Evolutionary conservation across 805 yeast species (phyloP).

Genomic region (Saccharomycodes ludwigii): DNA sequence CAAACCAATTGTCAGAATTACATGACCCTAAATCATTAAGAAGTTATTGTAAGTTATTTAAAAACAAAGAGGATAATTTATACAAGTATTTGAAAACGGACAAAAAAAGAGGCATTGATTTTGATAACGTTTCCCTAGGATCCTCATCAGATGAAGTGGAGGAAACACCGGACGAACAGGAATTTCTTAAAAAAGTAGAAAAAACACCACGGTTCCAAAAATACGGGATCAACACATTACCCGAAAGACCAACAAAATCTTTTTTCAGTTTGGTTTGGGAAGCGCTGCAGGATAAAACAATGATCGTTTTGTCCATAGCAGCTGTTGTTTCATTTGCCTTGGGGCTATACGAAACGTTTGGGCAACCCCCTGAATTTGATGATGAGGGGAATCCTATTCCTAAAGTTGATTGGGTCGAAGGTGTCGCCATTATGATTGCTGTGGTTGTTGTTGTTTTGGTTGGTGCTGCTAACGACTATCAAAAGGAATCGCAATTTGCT

Average conservation of each 20-base stretch:
- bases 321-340: slow-evolving; percentile 82
- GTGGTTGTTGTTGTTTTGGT: slow-evolving; percentile 82
- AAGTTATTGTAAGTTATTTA: slow-evolving; percentile 14
- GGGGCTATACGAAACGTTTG: slow-evolving; percentile 87
- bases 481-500: slow-evolving; percentile 88
- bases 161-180: slow-evolving; percentile 1
- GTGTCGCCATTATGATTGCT: slow-evolving; percentile 92
- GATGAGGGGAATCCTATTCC: slow-evolving; percentile 68
- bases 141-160: not conserved
- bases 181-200: slow-evolving; percentile 4
- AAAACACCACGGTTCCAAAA: slow-evolving; percentile 13
- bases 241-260: slow-evolving; percentile 57
- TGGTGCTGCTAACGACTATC: slow-evolving; percentile 93
- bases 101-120: slow-evolving; percentile 12
- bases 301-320: slow-evolving; percentile 71
- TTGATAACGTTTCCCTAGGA: slow-evolving; percentile 4
- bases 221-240: slow-evolving; percentile 64
- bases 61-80: slow-evolving; percentile 12
- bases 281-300: slow-evolving; percentile 84
- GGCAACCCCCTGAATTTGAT: slow-evolving; percentile 67
- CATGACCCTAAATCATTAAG: slow-evolving; percentile 23
- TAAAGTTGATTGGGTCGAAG: slow-evolving; percentile 96
- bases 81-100: slow-evolving; percentile 16
- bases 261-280: slow-evolving; percentile 60
- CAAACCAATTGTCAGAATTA: slow-evolving; percentile 16